Percentiles rank a stretch among this genome's conserved stretches.
phyloP scores from a whole-genome alignment of 2,329 filamentous ascomycete genomes.

The Dactylonectria estremocensis region DNA sequence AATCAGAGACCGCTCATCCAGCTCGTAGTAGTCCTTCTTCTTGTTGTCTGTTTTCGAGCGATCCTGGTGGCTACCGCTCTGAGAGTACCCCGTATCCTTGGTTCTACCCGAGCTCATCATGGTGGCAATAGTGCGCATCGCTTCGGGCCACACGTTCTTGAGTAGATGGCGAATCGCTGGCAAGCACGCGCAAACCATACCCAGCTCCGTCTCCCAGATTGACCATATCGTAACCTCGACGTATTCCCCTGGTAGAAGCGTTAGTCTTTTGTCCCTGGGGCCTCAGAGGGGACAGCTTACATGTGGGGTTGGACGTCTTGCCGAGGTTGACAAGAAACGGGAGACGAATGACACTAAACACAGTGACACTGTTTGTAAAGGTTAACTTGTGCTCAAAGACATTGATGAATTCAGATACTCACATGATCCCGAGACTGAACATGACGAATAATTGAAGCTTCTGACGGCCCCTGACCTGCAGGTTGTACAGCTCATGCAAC shows the following conservation, averaged over 20 bases:
- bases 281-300: slow-evolving; percentile 8
- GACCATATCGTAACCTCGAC: slow-evolving; percentile 42
- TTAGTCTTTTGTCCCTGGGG: background rate
- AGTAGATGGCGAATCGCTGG: slow-evolving; percentile 41
- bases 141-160: slow-evolving; percentile 42
- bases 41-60: slow-evolving; percentile 40
- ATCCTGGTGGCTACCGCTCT: slow-evolving; percentile 32
- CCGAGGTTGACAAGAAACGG: slow-evolving; percentile 37
- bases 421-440: slow-evolving; percentile 39
- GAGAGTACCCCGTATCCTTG: slow-evolving; percentile 26
- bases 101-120: slow-evolving; percentile 33
- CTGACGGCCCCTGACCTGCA: slow-evolving; percentile 37
- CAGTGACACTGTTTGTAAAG: slow-evolving; percentile 26
- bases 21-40: slow-evolving; percentile 38
- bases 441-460: slow-evolving; percentile 40
- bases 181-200: slow-evolving; percentile 41
- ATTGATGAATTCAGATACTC: background rate
- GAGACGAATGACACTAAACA: slow-evolving; percentile 38
- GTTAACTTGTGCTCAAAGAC: background rate
- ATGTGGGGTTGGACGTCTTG: slow-evolving; percentile 37
- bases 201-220: slow-evolving; percentile 42
- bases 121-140: slow-evolving; percentile 39
- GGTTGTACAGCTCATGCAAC: slow-evolving; percentile 32
- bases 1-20: slow-evolving; percentile 39
- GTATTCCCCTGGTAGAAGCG: slow-evolving; percentile 28